Percentiles rank a stretch among this genome's conserved stretches.
Evolutionary conservation across 1,284 basidiomycete genomes (phyloP).

Genomic region (Pseudozyma pruni): DNA sequence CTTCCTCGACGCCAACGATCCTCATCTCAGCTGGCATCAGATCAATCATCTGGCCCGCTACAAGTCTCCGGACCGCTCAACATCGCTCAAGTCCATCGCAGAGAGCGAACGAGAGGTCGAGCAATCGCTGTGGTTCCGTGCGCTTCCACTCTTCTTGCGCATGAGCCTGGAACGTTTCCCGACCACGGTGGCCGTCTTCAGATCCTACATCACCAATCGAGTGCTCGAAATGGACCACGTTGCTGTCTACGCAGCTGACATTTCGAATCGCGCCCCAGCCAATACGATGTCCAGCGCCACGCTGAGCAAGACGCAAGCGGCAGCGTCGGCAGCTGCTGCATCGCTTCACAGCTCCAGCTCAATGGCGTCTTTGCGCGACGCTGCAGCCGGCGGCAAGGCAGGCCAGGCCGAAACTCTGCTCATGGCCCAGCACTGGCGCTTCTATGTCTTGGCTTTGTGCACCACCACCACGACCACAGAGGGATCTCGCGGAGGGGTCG

Average conservation of each 20-base stretch:
- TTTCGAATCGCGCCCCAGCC: slow-evolving; percentile 43
- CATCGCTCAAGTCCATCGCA: slow-evolving; percentile 62
- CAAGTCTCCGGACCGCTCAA: slow-evolving; percentile 41
- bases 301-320: slow-evolving; percentile 33
- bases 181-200: slow-evolving; percentile 67
- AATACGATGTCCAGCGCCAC: slow-evolving; percentile 24
- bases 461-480: slow-evolving; percentile 72
- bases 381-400: slow-evolving; percentile 53
- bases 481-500: slow-evolving; percentile 70
- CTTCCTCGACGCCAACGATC: slow-evolving; percentile 50
- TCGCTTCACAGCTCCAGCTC: slow-evolving; percentile 33
- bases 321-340: slow-evolving; percentile 26
- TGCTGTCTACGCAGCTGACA: slow-evolving; percentile 67
- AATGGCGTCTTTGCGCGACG: slow-evolving; percentile 39
- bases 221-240: slow-evolving; percentile 69
- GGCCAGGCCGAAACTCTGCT: slow-evolving; percentile 73
- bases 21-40: slow-evolving; percentile 49
- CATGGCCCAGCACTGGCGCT: slow-evolving; percentile 85
- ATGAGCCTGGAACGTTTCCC: slow-evolving; percentile 68
- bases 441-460: slow-evolving; percentile 84
- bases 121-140: slow-evolving; percentile 68
- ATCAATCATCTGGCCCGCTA: slow-evolving; percentile 47
- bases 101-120: slow-evolving; percentile 70
- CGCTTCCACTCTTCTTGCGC: slow-evolving; percentile 68
- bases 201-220: slow-evolving; percentile 66